Evolutionary conservation across 306 rosid species (phyloP), one percentile per base, ranked within the genome.

Genomic region (Begonia peltatifolia): DNA sequence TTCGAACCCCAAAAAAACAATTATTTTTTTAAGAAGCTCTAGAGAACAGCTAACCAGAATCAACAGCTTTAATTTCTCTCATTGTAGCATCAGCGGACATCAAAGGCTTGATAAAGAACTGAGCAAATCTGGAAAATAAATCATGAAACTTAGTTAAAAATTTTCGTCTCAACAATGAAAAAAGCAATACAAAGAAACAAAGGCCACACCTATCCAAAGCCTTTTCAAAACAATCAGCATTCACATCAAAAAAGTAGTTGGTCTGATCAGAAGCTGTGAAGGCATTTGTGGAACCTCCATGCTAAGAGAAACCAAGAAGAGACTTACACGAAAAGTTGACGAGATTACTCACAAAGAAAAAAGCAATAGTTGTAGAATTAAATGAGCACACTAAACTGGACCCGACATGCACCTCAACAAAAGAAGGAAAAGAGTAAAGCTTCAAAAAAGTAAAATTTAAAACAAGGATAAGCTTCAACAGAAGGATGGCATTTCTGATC

Each of bases 1-100:
- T 30, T 30, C 3, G 3, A 30, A 30, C 36, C 14, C n/a, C n/a
- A n/a, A n/a, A n/a, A n/a, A 44, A 44, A 44, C 2, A 44, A 13
- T 44, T 10, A 44, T 47, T 30, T 12, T 17, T 35, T 42, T 41
- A 60, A 53, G n/a, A 58, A 23, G 36, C 52, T 54, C 17, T 30
- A 57, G 52, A 30, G 15, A 66, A 59, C 17, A n/a, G 46, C 77
- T 59, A 57, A 85, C 99, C 99, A 74, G 99, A 86, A 80, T 90
- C 94, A 71, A 90, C 95, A 56, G 99, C 95, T 79, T 86, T 90
- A 52, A 90, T 90, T 66, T 90, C 95, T 80, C 99, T 83, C 55
- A 11, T 83, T 63, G 99, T 90, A 64, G 99, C 99, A 71, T 90
- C 95, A 70, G 99, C 79, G 15, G 84, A 80, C 92, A 90, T 90